Conservation (phyloP, 768 basidiomycete genomes). For the Mycena crocata region DNA sequence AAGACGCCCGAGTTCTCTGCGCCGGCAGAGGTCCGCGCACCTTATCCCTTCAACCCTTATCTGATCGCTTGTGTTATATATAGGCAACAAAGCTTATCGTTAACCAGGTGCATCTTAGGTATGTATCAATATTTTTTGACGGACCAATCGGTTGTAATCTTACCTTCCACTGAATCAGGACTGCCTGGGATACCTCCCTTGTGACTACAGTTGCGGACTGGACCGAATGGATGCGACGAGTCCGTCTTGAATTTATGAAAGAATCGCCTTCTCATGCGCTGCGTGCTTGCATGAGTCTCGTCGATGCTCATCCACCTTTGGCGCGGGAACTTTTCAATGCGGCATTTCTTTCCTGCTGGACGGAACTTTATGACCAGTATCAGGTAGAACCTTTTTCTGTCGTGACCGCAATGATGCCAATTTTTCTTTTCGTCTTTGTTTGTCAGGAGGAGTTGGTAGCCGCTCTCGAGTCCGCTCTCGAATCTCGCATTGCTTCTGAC, state of each 20-base stretch:
- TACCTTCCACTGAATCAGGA: no score
- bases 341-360: conserved; percentile 98
- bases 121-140: no score
- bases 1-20: conserved; percentile 81
- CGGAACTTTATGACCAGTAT: conserved; percentile 94
- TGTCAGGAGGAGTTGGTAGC: conserved; percentile 92
- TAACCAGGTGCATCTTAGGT: conserved; percentile 97
- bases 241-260: conserved; percentile 96
- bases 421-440: conserved; percentile 22
- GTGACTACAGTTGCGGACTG: conserved; percentile 88
- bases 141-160: no score
- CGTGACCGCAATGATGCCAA: no score
- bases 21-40: conserved; percentile 86
- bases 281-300: conserved; percentile 93
- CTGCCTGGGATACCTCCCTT: conserved; percentile 90
- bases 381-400: conserved; percentile 67
- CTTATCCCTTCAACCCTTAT: no score
- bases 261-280: conserved; percentile 99
- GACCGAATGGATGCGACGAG: conserved; percentile 93
- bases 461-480: conserved; percentile 88
- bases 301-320: conserved; percentile 90
- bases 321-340: conserved; percentile 97
- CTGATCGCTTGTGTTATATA: no score
- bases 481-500: conserved; percentile 78
- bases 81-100: conserved; percentile 90